Percentiles rank a stretch among this genome's conserved stretches.
Conservation (phyloP, 169 alveolate genomes). For the Amoebophrya sp. region DNA sequence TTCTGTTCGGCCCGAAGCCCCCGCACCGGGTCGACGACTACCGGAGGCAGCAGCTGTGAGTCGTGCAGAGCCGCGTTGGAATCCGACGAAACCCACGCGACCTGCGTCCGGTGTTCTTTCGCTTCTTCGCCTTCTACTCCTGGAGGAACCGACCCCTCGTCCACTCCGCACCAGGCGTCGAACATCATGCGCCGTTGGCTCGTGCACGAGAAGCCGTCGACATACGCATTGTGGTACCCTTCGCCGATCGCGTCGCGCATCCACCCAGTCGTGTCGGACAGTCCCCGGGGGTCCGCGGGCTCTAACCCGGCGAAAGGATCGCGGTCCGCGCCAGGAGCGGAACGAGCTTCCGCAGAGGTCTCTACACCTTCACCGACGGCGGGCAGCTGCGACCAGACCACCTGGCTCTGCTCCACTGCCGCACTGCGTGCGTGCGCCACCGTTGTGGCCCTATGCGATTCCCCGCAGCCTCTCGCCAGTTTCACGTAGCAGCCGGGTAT, state of each 20-base stretch:
- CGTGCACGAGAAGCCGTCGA: neutral
- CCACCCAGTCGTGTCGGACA: neutral
- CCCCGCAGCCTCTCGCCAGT: neutral
- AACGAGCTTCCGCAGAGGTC: neutral
- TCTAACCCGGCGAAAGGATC: no score
- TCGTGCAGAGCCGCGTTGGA: neutral
- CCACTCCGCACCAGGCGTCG: neutral
- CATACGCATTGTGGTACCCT: neutral
- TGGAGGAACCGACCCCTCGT: no score
- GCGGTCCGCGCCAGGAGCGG: neutral
- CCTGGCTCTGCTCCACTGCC: neutral
- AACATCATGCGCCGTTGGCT: neutral
- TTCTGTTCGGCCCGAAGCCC: neutral
- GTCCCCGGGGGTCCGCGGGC: neutral
- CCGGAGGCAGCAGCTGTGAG: neutral
- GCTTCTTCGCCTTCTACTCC: no score
- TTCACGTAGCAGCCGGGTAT: neutral
- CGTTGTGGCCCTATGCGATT: neutral
- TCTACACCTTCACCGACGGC: neutral
- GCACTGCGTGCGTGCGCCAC: neutral
- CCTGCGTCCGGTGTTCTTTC: neutral
- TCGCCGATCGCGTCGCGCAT: neutral
- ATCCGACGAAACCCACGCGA: neutral
- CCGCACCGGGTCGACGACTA: neutral
- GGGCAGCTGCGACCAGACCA: neutral